Conservation (phyloP, 805 yeast genomes). For the Sugiyamaella valdiviana region DNA sequence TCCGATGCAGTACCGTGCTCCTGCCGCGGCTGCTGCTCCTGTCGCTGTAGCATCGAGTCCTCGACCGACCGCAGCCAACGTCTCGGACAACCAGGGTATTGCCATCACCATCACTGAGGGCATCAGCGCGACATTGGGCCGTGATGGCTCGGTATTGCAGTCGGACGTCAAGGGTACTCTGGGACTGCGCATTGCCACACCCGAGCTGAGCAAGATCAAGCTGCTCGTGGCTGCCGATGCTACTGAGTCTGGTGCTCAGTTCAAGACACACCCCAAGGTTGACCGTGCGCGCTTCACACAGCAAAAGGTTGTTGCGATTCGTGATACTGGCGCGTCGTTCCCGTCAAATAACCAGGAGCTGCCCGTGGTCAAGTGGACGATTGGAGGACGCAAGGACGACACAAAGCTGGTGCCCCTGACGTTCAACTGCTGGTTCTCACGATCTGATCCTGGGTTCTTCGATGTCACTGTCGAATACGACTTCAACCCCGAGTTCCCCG, state of each 20-base stretch:
- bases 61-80: conserved; percentile 12
- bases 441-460: conserved; percentile 51
- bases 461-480: conserved; percentile 89
- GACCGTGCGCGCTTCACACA: conserved; percentile 66
- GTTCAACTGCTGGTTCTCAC: conserved; percentile 78
- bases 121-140: conserved; percentile 65
- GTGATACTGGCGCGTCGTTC: conserved; percentile 73
- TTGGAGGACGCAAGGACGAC: conserved; percentile 57
- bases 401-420: conserved; percentile 56
- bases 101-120: conserved; percentile 72
- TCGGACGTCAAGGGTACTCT: conserved; percentile 87
- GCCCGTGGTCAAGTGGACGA: conserved; percentile 92
- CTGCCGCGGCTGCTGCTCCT: conserved; percentile 29
- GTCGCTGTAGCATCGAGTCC: conserved; percentile 24
- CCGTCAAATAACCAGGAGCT: conserved; percentile 87
- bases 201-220: conserved; percentile 61
- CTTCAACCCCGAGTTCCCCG: conserved; percentile 43
- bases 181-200: conserved; percentile 77
- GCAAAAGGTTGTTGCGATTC: conserved; percentile 57
- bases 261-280: conserved; percentile 94
- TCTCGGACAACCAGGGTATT: conserved; percentile 61
- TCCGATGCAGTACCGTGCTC: conserved; percentile 26
- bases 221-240: conserved; percentile 50
- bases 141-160: conserved; percentile 60
- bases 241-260: conserved; percentile 49